These are phyloP conservation scores for Brassica nigra DNA, from an alignment of 345 rosid species.

Conservation along the genomic window DNA sequence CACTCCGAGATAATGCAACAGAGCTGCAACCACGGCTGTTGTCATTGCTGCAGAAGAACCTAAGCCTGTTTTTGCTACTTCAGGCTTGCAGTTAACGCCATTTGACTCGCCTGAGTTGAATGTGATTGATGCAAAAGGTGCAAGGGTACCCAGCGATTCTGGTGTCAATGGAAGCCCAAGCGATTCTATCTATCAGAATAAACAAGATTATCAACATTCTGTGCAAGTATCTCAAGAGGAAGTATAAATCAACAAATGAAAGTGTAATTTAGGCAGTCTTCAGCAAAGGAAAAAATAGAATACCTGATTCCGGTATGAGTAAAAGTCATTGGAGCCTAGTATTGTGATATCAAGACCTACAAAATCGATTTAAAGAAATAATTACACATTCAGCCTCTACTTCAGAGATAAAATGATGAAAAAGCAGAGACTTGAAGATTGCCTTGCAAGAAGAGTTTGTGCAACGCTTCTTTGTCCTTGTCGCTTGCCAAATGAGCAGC, in stretches of 20 bases:
- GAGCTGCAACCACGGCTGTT: conserved; percentile 86
- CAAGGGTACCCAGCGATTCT: conserved; percentile 71
- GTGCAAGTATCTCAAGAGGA: conserved; percentile 9
- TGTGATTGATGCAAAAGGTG: conserved; percentile 84
- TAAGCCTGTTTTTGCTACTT: conserved; percentile 97
- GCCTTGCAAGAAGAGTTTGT: conserved; percentile 85
- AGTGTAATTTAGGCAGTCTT: neutral
- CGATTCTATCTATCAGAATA: conserved; percentile 70
- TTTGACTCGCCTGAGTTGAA: conserved; percentile 66
- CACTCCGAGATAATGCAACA: conserved; percentile 86
- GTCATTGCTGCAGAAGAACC: conserved; percentile 99
- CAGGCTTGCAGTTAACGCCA: conserved; percentile 75
- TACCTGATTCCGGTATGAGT: conserved; percentile 92
- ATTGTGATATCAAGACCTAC: conserved; percentile 91
- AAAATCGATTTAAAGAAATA: conserved; percentile 32
- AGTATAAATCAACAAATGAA: neutral
- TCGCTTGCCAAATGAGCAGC: conserved; percentile 67
- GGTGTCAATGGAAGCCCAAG: conserved; percentile 80
- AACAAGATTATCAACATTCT: conserved; percentile 27
- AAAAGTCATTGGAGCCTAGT: conserved; percentile 92
- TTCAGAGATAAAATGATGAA: neutral
- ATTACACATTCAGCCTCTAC: conserved; percentile 34
- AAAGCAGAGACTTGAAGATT: conserved; percentile 22
- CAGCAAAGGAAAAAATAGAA: conserved; percentile 22
- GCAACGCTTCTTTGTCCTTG: conserved; percentile 55